Conservation (phyloP, 2,329 filamentous ascomycete genomes). For the Harringtonia aguacate region DNA sequence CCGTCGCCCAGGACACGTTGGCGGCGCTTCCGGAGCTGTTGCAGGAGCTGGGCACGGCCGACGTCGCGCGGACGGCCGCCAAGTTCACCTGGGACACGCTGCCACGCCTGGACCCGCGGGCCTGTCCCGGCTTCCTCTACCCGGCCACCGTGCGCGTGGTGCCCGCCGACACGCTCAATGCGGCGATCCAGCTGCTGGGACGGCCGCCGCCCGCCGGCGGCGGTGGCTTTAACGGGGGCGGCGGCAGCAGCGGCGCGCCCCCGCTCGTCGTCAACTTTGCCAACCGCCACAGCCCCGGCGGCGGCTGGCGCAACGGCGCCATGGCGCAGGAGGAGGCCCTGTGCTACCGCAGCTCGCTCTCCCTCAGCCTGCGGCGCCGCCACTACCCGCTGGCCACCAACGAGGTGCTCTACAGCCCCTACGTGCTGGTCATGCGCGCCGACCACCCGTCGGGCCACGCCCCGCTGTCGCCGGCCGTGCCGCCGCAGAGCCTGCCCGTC, state of each 20-base stretch:
- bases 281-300: constrained; percentile 44
- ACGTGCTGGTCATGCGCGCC: constrained; percentile 21
- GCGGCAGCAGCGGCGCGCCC: background rate
- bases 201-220: too few relatives aligned
- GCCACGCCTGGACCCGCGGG: constrained; percentile 22
- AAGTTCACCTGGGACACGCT: constrained; percentile 18
- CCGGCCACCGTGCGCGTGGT: constrained; percentile 34
- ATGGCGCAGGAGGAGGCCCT: constrained; percentile 60
- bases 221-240: background rate
- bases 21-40: constrained; percentile 35
- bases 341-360: constrained; percentile 51
- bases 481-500: constrained; percentile 28
- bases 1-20: constrained; percentile 35
- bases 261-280: constrained; percentile 54
- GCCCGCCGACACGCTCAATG: constrained; percentile 47
- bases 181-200: constrained; percentile 32
- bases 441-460: constrained; percentile 1
- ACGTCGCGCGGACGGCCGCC: constrained; percentile 24
- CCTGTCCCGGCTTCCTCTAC: constrained; percentile 28
- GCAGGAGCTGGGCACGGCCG: constrained; percentile 26
- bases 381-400: constrained; percentile 15
- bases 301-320: constrained; percentile 51
- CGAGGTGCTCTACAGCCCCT: constrained; percentile 19
- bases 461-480: constrained; percentile 10
- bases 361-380: constrained; percentile 28